A percentile compares a stretch with the other conserved stretches of the same genome.
Conservation (phyloP, 768 basidiomycete species). For the Boletus rubropictus region DNA sequence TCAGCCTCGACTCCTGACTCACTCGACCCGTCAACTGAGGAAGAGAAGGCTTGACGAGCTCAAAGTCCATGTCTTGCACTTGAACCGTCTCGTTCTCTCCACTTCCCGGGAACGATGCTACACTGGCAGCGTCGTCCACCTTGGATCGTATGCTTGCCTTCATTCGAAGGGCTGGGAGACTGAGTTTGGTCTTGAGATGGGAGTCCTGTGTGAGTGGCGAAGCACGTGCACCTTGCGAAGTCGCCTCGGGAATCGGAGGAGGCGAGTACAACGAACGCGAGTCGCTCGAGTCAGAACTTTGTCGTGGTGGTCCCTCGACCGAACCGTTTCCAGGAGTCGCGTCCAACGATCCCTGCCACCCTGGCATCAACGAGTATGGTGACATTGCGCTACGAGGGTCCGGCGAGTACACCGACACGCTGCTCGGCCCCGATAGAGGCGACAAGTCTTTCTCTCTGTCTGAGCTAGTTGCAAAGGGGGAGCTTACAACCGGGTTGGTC, state of each 20-base stretch:
- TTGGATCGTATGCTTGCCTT: constrained; percentile 26
- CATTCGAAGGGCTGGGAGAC: constrained; percentile 60
- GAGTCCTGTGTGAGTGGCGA: constrained; percentile 27
- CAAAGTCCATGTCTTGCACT: constrained; percentile 77
- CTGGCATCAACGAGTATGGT: constrained; percentile 10
- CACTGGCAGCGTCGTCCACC: constrained; percentile 29
- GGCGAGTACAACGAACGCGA: constrained; percentile 38
- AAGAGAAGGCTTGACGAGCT: constrained; percentile 62
- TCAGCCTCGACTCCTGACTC: constrained; percentile 51
- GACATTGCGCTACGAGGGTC: constrained; percentile 10
- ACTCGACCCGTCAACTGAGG: constrained; percentile 37
- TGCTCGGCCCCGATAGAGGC: constrained; percentile 2
- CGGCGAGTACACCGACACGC: constrained; percentile 12
- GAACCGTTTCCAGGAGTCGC: constrained; percentile 14
- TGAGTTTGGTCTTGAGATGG: constrained; percentile 55
- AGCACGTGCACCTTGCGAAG: constrained; percentile 28
- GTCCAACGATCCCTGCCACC: constrained; percentile 17
- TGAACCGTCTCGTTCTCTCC: constrained; percentile 55
- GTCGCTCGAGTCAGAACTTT: constrained; percentile 26
- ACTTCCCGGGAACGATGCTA: constrained; percentile 19
- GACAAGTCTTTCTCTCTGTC: constrained; percentile 22
- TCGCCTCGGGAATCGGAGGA: constrained; percentile 35
- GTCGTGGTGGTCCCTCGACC: constrained; percentile 15
- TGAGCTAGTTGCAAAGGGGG: constrained; percentile 5
- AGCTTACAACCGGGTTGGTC: constrained; percentile 10